Conservation (phyloP, 2,329 filamentous ascomycete genomes). For the Aspergillus carbonarius region DNA sequence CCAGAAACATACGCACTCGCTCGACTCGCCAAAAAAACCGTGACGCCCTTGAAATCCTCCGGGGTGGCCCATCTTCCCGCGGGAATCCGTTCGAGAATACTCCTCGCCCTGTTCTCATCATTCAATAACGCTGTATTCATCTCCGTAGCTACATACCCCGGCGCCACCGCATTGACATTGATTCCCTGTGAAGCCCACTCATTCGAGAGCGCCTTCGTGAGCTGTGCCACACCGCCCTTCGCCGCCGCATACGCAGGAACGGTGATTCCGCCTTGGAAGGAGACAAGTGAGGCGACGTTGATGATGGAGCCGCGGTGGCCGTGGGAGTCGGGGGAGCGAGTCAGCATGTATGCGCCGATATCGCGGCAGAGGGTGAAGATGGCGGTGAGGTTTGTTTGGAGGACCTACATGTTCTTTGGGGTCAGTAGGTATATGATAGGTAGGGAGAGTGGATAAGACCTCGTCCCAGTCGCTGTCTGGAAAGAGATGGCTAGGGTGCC, state of each 20-base stretch:
- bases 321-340: conserved; percentile 9
- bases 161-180: conserved; percentile 59
- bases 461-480: conserved; percentile 71
- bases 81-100: conserved; percentile 78
- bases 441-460: conserved; percentile 34
- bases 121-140: conserved; percentile 85
- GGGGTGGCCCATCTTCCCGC: conserved; percentile 79
- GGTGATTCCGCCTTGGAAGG: conserved; percentile 82
- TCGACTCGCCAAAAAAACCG: conserved; percentile 72
- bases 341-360: conserved; percentile 24
- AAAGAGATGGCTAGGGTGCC: conserved; percentile 70
- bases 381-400: conserved; percentile 79
- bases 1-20: conserved; percentile 81
- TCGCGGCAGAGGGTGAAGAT: conserved; percentile 61
- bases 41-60: conserved; percentile 83
- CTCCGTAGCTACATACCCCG: conserved; percentile 77
- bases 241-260: conserved; percentile 84
- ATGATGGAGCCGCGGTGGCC: conserved; percentile 58
- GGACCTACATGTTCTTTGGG: conserved; percentile 48
- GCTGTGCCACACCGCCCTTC: conserved; percentile 80
- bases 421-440: background rate
- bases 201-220: conserved; percentile 82
- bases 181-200: conserved; percentile 81
- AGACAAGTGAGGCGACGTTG: conserved; percentile 78
- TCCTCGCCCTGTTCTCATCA: conserved; percentile 66